Evolutionary conservation across 2,329 filamentous ascomycete genomes (phyloP).

Genomic region (Penicillium sp.): DNA sequence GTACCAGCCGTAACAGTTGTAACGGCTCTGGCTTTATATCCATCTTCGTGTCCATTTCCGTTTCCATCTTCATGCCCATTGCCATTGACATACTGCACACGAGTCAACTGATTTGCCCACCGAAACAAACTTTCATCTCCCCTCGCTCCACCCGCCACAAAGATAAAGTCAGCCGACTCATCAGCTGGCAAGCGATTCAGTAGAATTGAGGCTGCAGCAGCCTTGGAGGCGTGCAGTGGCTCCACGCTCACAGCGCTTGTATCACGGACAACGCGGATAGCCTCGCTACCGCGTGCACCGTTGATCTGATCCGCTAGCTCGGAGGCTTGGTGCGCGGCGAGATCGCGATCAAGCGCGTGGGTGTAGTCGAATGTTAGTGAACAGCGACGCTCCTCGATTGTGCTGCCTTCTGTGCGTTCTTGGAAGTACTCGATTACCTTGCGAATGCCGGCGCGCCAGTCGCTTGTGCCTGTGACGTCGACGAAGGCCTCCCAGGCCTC

Average conservation of each 20-base stretch:
- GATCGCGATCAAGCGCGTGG: conserved; percentile 71
- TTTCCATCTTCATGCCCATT: neutral
- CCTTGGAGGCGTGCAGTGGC: conserved; percentile 81
- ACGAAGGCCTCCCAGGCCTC: conserved; percentile 74
- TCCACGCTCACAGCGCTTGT: conserved; percentile 80
- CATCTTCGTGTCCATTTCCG: neutral
- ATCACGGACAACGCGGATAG: conserved; percentile 79
- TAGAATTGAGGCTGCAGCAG: conserved; percentile 72
- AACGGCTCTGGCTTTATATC: conserved; percentile 45
- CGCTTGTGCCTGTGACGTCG: conserved; percentile 65
- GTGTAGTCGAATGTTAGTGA: conserved; percentile 86
- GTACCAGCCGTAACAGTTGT: conserved; percentile 80
- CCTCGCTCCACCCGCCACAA: conserved; percentile 83
- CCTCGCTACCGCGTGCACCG: conserved; percentile 78
- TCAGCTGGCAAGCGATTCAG: conserved; percentile 59
- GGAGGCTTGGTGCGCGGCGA: conserved; percentile 75
- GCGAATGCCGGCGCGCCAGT: conserved; percentile 81
- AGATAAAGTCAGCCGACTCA: conserved; percentile 73
- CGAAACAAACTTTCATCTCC: conserved; percentile 89
- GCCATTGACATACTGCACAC: neutral
- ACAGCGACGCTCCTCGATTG: conserved; percentile 82
- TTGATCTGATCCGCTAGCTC: conserved; percentile 94
- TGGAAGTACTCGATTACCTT: conserved; percentile 84
- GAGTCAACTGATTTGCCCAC: conserved; percentile 81
- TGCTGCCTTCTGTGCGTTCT: conserved; percentile 82